Evolutionary conservation across 345 rosid species (phyloP).

Genomic region (Aquilaria sinensis): DNA sequence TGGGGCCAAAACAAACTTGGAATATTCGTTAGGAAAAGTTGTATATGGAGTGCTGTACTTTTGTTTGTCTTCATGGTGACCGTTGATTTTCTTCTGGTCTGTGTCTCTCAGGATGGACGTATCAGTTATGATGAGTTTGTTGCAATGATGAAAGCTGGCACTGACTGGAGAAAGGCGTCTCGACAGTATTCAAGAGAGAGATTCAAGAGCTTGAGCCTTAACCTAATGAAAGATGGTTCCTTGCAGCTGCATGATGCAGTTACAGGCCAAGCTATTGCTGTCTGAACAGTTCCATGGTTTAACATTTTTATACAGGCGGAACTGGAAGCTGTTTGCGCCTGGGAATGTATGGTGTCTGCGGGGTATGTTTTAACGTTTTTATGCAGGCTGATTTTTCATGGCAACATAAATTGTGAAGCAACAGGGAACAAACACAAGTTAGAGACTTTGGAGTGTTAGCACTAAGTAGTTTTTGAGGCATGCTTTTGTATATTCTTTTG

Average conservation of each 20-base stretch:
- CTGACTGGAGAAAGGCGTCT: conserved; percentile 99
- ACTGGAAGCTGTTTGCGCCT: no score
- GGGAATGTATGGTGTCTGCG: not conserved
- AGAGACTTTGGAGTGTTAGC: conserved; percentile 5
- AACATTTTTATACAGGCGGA: conserved; percentile 11
- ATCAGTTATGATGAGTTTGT: conserved; percentile 95
- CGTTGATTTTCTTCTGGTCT: not conserved
- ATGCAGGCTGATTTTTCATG: conserved; percentile 1
- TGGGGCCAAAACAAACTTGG: not conserved
- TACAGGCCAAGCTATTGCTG: conserved; percentile 71
- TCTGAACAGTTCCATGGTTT: conserved; percentile 25
- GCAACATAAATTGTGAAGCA: conserved; percentile 16
- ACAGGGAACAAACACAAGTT: not conserved
- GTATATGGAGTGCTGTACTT: not conserved
- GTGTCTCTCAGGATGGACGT: conserved; percentile 55
- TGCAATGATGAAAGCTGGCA: conserved; percentile 97
- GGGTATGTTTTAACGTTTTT: no score
- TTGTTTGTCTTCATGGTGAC: not conserved
- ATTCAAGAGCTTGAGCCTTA: conserved; percentile 89
- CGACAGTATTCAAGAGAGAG: conserved; percentile 97
- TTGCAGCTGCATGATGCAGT: conserved; percentile 81
- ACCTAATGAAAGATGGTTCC: conserved; percentile 96
- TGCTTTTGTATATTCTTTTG: conserved; percentile 5
- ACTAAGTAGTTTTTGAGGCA: conserved; percentile 11
- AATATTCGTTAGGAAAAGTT: no score